These are phyloP conservation scores for Selenicereus undatus DNA, from an alignment of 148 eudicot species.

Conservation along the genomic window DNA sequence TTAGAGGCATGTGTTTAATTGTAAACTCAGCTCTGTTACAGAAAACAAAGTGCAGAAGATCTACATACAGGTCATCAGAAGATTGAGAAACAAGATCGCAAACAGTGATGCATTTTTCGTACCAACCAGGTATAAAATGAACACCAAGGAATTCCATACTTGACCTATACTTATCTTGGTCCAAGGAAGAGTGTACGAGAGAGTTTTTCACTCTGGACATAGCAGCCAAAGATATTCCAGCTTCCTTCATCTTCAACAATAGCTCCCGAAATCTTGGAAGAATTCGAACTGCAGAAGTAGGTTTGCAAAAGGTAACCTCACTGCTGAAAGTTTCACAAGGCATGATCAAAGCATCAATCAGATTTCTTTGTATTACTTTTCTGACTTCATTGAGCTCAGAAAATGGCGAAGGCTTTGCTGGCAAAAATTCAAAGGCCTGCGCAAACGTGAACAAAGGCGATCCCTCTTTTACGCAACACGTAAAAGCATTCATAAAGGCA, in stretches of 20 bases:
- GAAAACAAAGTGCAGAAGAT: conserved; percentile 41
- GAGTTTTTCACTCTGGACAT: conserved; percentile 44
- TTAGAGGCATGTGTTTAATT: neutral
- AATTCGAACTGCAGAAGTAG: conserved; percentile 8
- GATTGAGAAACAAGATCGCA: conserved; percentile 41
- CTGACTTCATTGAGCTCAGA: conserved; percentile 29
- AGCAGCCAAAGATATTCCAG: conserved; percentile 35
- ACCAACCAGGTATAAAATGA: conserved; percentile 36
- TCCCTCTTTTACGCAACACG: conserved; percentile 30
- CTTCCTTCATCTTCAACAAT: conserved; percentile 26
- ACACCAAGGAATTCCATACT: conserved; percentile 46
- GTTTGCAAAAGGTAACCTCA: conserved; percentile 7
- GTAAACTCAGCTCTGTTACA: neutral
- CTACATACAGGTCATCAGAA: conserved; percentile 42
- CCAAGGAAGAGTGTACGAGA: conserved; percentile 43
- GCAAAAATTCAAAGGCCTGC: conserved; percentile 29
- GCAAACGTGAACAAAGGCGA: conserved; percentile 11
- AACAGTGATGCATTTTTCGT: conserved; percentile 39
- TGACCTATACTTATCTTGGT: conserved; percentile 29
- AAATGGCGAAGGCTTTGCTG: conserved; percentile 24
- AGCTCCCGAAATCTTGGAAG: conserved; percentile 22
- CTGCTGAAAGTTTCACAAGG: conserved; percentile 32
- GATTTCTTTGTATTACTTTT: conserved; percentile 19
- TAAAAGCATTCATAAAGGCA: conserved; percentile 30
- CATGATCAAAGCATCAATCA: conserved; percentile 25